These are phyloP conservation scores for Pouteria campechiana DNA, from an alignment of 179 eudicot genomes.

Conservation along the genomic window DNA sequence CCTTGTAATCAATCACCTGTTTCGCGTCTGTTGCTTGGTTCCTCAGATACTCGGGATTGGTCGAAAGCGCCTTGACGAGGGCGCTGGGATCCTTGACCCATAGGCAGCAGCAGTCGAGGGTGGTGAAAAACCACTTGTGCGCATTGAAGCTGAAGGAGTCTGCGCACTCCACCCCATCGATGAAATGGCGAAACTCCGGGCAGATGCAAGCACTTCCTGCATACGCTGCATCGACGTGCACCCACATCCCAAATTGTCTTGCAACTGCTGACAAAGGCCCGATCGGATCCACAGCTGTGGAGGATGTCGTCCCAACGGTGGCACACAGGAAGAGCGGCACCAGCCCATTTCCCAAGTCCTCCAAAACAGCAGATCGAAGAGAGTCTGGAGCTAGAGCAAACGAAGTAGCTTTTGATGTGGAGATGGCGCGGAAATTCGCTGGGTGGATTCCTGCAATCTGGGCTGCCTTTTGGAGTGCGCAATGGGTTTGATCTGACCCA, in stretches of 20 bases:
- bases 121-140: conserved; percentile 10
- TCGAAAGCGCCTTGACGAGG: conserved; percentile 1
- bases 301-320: not conserved
- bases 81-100: conserved; percentile 6
- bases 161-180: conserved; percentile 7
- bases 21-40: conserved; percentile 10
- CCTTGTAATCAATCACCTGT: conserved; percentile 13
- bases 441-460: conserved; percentile 26
- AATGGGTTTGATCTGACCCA: conserved; percentile 25
- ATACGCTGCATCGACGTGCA: conserved; percentile 8
- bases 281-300: not conserved
- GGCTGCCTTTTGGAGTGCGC: conserved; percentile 16
- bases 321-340: not conserved
- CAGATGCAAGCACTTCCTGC: conserved; percentile 5
- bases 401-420: not conserved
- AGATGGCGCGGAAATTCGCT: conserved; percentile 10
- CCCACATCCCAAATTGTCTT: not conserved
- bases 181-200: conserved; percentile 2
- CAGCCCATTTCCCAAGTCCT: not conserved
- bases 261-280: not conserved
- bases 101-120: conserved; percentile 3
- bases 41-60: conserved; percentile 6
- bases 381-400: conserved; percentile 10
- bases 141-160: conserved; percentile 8
- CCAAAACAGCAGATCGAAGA: not conserved